Base-by-base conservation (phyloP, 805 yeast genomes). In the Starmerella floris region DNA sequence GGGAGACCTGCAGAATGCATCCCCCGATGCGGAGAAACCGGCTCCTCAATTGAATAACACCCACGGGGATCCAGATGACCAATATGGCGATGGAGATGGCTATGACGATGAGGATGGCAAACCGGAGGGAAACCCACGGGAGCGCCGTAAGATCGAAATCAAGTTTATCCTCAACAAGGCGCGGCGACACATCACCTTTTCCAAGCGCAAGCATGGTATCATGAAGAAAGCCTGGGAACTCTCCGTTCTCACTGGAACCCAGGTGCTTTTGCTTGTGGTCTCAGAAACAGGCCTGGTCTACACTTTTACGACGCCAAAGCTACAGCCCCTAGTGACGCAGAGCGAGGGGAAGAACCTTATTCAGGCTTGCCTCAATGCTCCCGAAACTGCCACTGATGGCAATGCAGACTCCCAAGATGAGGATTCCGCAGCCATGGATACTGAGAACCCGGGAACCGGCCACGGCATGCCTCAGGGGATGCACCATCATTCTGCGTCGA, bases 161-260 rank as follows among this genome's bases (percentile, higher is more conserved):
- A 83, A 84, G 68, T 91, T 91, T 60, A 91, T 91, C 58, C 95
- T 88, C 67, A 96, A 91, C 64, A 91, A 91, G 67, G 83, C 95
- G 19, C 77, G 98, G 62, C 83, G 98, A 59, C 98, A 91, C 65
- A 93, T 91, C 56, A 91, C 98, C 25, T 91, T 91, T 58, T 84
- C 96, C 41, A 91, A 91, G 68, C 81, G 98, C 66, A 88, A 88
- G 66, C 97, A 95, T 36, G 98, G 98, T 55, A 88, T 91, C 58
- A 91, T 91, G 98, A 91, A 91, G 68, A 91, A 91, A 68, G 98
- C 98, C n/a, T 91, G 88, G 65, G 98, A 91, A 62, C 72, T 91
- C 51, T 81, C 94, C 19, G 97, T 91, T 41, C 72, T 91, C 55
- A 91, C 98, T 13, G 98, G 98, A 44, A 91, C 98, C 26, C 98